These are phyloP conservation scores for Penicillium cosmopolitanum DNA, from an alignment of 495 filamentous ascomycete genomes.

Conservation along the genomic window DNA sequence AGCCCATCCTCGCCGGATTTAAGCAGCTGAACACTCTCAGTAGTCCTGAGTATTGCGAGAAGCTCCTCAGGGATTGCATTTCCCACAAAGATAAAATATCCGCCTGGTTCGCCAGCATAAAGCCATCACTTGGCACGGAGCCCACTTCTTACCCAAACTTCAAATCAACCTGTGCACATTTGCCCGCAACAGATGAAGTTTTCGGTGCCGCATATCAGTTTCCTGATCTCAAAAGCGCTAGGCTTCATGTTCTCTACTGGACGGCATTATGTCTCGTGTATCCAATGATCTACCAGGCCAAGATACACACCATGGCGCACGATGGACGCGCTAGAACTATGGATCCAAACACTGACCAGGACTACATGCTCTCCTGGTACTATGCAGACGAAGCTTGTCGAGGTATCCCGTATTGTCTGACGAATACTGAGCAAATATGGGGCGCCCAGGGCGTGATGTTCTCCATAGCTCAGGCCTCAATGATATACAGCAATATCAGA, in stretches of 20 bases:
- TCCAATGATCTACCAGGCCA: slow-evolving; percentile 1
- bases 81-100: slow-evolving; percentile 1
- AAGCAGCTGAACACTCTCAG: not conserved
- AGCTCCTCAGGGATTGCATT: not conserved
- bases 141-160: slow-evolving; percentile 1
- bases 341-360: slow-evolving; percentile 1
- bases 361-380: slow-evolving; percentile 2
- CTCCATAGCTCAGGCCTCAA: not conserved
- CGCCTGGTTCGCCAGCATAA: not conserved
- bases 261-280: not conserved
- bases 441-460: slow-evolving; percentile 1
- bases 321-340: not conserved
- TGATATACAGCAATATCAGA: slow-evolving; percentile 1
- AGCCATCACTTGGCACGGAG: not conserved
- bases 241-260: not conserved
- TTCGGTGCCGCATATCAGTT: not conserved
- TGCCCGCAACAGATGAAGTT: not conserved
- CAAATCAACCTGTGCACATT: slow-evolving; percentile 2
- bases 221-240: not conserved
- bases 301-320: not conserved
- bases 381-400: slow-evolving; percentile 5
- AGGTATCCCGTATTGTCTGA: slow-evolving; percentile 1
- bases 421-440: slow-evolving; percentile 3
- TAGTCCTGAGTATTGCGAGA: not conserved
- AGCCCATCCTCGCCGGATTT: not conserved